Evolutionary conservation across 2,329 filamentous ascomycete genomes (phyloP).

Genomic region (Pezicula neosporulosa): DNA sequence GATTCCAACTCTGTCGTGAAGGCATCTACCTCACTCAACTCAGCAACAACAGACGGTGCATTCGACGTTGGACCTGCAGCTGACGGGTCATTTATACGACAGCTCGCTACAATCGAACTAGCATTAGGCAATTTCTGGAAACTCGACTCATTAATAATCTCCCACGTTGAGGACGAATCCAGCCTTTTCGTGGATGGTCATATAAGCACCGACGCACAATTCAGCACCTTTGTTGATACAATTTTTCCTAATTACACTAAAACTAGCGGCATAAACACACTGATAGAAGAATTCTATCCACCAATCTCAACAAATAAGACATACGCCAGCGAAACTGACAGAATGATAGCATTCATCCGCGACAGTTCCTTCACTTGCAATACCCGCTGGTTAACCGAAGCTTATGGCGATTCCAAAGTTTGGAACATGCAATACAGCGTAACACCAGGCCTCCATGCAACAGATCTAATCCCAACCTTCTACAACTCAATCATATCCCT

Average conservation of each 20-base stretch:
- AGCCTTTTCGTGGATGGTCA: conserved; percentile 31
- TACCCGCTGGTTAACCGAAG: conserved; percentile 44
- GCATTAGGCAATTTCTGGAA: conserved; percentile 30
- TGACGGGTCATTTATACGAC: conserved; percentile 29
- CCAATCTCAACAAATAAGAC: conserved; percentile 34
- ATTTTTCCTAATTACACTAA: conserved; percentile 13
- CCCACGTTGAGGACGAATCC: conserved; percentile 38
- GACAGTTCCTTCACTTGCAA: conserved; percentile 46
- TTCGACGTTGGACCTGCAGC: conserved; percentile 30
- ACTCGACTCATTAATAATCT: conserved; percentile 34
- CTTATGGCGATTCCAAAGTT: conserved; percentile 31
- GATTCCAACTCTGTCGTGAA: conserved; percentile 18
- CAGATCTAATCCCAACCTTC: conserved; percentile 46
- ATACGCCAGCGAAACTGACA: conserved; percentile 40
- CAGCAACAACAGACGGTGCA: conserved; percentile 20
- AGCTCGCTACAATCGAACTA: conserved; percentile 30
- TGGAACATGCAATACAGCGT: conserved; percentile 45
- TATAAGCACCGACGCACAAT: conserved; percentile 11
- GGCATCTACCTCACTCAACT: conserved; percentile 24
- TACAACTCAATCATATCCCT: conserved; percentile 34
- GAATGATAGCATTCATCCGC: conserved; percentile 36
- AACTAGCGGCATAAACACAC: conserved; percentile 9
- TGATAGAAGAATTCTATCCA: conserved; percentile 40
- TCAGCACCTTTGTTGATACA: conserved; percentile 22
- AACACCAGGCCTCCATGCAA: conserved; percentile 45